Evolutionary conservation across 169 alveolate species (phyloP), one percentile per base, ranked within the genome.

Genomic region (Plasmodium gallinaceum): DNA sequence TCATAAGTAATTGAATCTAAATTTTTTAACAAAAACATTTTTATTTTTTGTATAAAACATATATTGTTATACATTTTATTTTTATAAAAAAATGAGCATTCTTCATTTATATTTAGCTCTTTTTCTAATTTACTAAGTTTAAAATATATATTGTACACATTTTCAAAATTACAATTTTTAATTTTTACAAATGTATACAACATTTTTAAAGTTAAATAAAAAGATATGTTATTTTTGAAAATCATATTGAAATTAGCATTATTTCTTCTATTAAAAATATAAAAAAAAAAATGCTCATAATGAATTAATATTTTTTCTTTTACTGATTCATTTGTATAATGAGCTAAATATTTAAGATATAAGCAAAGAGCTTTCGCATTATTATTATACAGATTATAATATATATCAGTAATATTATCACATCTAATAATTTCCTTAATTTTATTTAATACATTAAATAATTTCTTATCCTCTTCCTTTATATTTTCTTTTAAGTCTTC

Each of bases 81-180:
- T 69, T 69, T 52, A 24, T 57, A 83, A 26, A 32, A 57, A 70
- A 52, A 43, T 54, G 86, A 66, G 4, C 42, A 32, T 51, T 66
- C 37, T 78, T 78, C 70, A 22, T 32, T 57, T 62, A 45, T 60
- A 24, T 22, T 39, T 61, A 83, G 10, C 9, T 66, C 39, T 0
- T 10, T 42, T 51, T 83, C 66, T 46, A 83, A 0, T 39, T 58
- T 66, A 45, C 45, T 18, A 8, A 83, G 43, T 46, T 66, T 69
- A 86, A 58, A 86, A 86, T 70, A 72, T n/a, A 86, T 43, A 66
- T 86, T 86, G 26, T 86, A 64, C 14, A 86, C 24, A 70, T 86
- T 71, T 69, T 69, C 61, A 61, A 64, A 86, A 16, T 43, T 52
- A 16, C 70, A 86, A 37, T 57, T 86, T 37, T 69, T 73, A n/a